phyloP scores from a whole-genome alignment of 345 rosid genomes.

The Euphorbia pulcherrima region DNA sequence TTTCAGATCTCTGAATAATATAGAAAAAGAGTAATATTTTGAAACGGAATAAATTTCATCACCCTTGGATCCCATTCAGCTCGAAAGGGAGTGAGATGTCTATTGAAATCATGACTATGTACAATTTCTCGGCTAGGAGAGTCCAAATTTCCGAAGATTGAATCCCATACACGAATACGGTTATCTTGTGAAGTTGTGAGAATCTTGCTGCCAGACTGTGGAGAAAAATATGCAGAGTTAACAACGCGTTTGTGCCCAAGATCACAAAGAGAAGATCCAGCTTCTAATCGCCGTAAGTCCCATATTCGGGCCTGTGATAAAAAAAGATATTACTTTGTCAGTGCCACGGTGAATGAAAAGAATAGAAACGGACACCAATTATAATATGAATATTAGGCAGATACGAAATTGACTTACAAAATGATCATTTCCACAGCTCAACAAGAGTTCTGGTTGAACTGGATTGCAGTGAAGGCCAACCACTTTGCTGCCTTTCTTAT shows the following conservation, averaged over 20 bases:
- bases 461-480: slow-evolving; percentile 96
- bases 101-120: slow-evolving; percentile 94
- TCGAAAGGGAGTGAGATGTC: slow-evolving; percentile 85
- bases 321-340: slow-evolving; percentile 15
- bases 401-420: slow-evolving; percentile 50
- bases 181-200: slow-evolving; percentile 91
- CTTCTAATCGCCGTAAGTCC: slow-evolving; percentile 78
- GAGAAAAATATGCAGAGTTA: slow-evolving; percentile 95
- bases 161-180: slow-evolving; percentile 88
- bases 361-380: not conserved
- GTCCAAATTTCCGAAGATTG: slow-evolving; percentile 72
- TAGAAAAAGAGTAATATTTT: not conserved
- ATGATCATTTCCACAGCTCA: slow-evolving; percentile 97
- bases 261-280: slow-evolving; percentile 51
- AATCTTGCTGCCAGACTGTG: slow-evolving; percentile 74
- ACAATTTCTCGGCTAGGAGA: slow-evolving; percentile 93
- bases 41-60: slow-evolving; percentile 4
- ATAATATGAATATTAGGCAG: not conserved
- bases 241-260: slow-evolving; percentile 85
- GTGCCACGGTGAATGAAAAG: slow-evolving; percentile 1
- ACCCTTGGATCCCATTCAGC: slow-evolving; percentile 99
- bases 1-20: not conserved
- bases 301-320: slow-evolving; percentile 77
- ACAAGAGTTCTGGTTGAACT: slow-evolving; percentile 75
- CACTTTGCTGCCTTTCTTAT: slow-evolving; percentile 89